Base-by-base conservation (phyloP, 495 filamentous ascomycete species). In the Penicillium daleae region DNA sequence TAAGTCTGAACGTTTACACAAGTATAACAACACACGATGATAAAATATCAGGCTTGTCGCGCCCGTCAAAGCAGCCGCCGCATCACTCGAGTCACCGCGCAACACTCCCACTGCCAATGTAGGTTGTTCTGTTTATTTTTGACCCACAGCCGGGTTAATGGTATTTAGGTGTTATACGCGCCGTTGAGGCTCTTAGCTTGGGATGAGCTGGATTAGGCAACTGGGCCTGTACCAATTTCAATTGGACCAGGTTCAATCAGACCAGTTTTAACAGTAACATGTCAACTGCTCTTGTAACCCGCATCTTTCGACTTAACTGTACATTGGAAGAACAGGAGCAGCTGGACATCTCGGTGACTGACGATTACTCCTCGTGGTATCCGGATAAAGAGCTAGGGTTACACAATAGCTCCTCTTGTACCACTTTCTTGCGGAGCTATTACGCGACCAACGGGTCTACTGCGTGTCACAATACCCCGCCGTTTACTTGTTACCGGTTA, bases 271-370 rank as follows among this genome's bases (percentile, higher is more conserved):
- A 50, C 32, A 50, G 35, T 15, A 61, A 61, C 21, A 35, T 61
- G 8, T 61, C 50, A n/a, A 61, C 54, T 48, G 0, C 13, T 3
- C 40, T 4, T 35, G 31, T 61, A 33, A 46, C 50, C 24, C 50
- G 39, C 13, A 61, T 51, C 40, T 61, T 61, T 37, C 59, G 39
- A 13, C 51, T 61, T 19, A 61, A 56, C 40, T 51, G 59, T 50
- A 61, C 50, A 10, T 42, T 61, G 19, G 19, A 37, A 9, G n/a
- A 15, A 6, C 51, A 49, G 21, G 59, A 56, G 27, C 51, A 61
- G 24, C 31, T 61, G 19, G 59, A 61, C 32, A 46, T 61, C 39
- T 61, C 59, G 21, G 37, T 61, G 39, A 50, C 59, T 0, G 35
- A 56, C n/a, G 29, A 55, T 44, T 50, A 37, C 21, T 19, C 37